These are phyloP conservation scores for Phytopythium vexans DNA, from an alignment of 352 stramenopile species.

Conservation along the genomic window DNA sequence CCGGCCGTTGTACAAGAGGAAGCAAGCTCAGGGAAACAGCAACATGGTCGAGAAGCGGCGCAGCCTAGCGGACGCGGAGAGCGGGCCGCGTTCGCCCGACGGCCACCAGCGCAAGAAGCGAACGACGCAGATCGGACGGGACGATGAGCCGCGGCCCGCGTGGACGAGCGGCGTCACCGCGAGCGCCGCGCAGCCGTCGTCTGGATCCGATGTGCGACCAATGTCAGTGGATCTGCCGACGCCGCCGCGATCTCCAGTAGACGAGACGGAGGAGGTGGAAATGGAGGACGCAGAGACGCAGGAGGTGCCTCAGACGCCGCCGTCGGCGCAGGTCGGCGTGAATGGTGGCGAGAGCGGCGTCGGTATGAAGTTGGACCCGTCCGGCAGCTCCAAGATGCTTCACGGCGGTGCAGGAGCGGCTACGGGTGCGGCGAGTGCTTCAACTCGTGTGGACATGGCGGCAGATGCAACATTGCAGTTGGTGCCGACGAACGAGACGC, in stretches of 20 bases:
- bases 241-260: neutral
- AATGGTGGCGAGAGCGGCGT: neutral
- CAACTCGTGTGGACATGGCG: neutral
- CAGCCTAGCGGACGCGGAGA: slow-evolving; percentile 16
- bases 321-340: neutral
- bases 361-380: slow-evolving; percentile 14
- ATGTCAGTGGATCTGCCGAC: slow-evolving; percentile 7
- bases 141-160: too few relatives aligned
- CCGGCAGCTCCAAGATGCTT: slow-evolving; percentile 15
- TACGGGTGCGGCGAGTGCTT: neutral
- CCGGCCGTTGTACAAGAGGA: too few relatives aligned
- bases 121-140: slow-evolving; percentile 2
- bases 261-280: slow-evolving; percentile 8
- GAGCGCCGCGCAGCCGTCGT: neutral
- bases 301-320: slow-evolving; percentile 8
- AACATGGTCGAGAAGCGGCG: slow-evolving; percentile 52
- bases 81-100: slow-evolving; percentile 10
- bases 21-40: too few relatives aligned
- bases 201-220: neutral
- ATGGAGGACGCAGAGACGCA: slow-evolving; percentile 6
- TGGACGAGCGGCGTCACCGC: neutral
- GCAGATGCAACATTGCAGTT: neutral
- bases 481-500: slow-evolving; percentile 4
- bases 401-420: slow-evolving; percentile 5
- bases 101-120: slow-evolving; percentile 29